Evolutionary conservation across 1,139 yeast species (phyloP), one percentile per base, ranked within the genome.

Genomic region (Diutina mesorugosa): DNA sequence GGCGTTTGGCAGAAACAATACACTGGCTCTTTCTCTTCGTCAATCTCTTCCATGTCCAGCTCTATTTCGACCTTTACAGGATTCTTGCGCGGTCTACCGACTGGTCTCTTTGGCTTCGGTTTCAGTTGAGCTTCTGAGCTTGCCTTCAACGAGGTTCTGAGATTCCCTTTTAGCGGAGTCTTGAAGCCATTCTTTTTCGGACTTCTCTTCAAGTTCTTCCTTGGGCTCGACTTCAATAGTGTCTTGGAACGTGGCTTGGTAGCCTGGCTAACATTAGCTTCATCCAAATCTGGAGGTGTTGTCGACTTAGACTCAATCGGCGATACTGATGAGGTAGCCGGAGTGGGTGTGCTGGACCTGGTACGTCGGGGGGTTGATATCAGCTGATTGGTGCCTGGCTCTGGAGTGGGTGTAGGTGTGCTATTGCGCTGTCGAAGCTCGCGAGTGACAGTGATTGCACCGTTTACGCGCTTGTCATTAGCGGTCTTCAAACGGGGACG

Each of bases 1-100:
- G 72, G 73, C 60, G 74, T 79, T 30, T 69, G 67, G 62, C 80
- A 76, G 65, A 76, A 74, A 59, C 80, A 76, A 60, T 74, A 76
- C 29, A 60, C 57, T 21, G 64, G 64, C 4, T 61, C 63, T 47
- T 67, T 73, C 51, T 69, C 72, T 10, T 61, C 64, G 26, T 56
- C 65, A 18, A 57, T 62, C 29, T 47, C 32, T n/a, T 10, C 28
- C 18, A n/a, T 45, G n/a, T 30, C 21, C 7, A 10, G 52, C 29
- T 29, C 35, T 10, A 35, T 12, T 10, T 16, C 47, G n/a, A 18
- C 26, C 10, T 16, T 45, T n/a, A 9, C 21, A 9, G 47, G 47
- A 45, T 12, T 45, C 47, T 45, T n/a, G n/a, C 18, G 47, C 8
- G 18, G 47, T n/a, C 47, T 12, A 6, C 26, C 47, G 8, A 16